Conservation (phyloP, 2,329 filamentous ascomycete species). For the Ustulina deusta region DNA sequence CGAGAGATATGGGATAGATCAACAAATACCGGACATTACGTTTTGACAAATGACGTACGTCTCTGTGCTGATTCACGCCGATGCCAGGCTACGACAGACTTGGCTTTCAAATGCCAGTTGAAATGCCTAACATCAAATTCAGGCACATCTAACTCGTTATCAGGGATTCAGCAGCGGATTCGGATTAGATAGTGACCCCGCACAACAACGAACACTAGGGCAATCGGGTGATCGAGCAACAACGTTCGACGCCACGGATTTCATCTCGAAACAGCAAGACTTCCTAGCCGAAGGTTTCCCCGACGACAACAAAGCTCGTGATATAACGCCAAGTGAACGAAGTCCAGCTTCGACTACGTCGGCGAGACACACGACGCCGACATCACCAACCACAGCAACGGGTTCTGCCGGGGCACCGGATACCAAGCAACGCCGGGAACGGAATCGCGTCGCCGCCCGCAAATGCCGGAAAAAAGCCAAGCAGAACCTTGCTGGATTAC, state of each 20-base stretch:
- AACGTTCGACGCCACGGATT: background rate
- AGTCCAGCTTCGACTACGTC: slow-evolving; percentile 9
- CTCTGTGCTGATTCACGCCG: background rate
- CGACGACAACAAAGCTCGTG: background rate
- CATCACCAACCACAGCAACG: background rate
- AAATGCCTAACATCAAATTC: background rate
- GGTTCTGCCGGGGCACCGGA: slow-evolving; percentile 5
- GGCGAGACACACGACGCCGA: slow-evolving; percentile 9
- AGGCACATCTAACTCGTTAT: background rate
- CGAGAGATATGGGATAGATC: background rate
- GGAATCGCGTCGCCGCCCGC: slow-evolving; percentile 46
- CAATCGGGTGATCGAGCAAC: background rate
- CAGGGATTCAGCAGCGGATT: slow-evolving; percentile 16
- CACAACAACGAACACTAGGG: background rate
- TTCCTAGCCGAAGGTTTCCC: background rate
- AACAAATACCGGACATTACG: background rate
- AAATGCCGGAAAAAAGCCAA: slow-evolving; percentile 49
- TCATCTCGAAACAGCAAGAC: background rate
- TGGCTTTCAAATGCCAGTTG: background rate
- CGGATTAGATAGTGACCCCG: background rate
- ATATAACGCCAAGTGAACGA: slow-evolving; percentile 2
- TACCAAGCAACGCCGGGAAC: slow-evolving; percentile 43
- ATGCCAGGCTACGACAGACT: background rate
- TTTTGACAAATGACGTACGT: slow-evolving; percentile 22
- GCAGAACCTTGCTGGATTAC: slow-evolving; percentile 39